Evolutionary conservation across 352 stramenopile genomes (phyloP).

Genomic region (Phytophthora citrophthora): DNA sequence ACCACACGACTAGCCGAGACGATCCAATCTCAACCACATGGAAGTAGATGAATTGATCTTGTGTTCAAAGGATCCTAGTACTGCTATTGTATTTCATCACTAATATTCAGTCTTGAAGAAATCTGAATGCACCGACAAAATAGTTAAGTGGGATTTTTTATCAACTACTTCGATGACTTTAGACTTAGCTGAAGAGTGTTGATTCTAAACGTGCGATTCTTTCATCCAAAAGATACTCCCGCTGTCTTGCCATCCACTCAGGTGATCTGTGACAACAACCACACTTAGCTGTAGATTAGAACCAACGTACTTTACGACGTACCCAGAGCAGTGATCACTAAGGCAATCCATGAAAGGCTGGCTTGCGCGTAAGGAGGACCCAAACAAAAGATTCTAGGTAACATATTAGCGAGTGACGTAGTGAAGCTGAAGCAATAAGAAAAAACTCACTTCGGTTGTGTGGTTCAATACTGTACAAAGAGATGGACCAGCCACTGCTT

Average conservation of each 20-base stretch:
- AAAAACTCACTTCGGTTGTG: constrained; percentile 51
- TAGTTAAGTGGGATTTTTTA: too few species aligned
- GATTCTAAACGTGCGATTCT: constrained; percentile 52
- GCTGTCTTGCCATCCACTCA: constrained; percentile 54
- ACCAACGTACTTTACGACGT: not conserved
- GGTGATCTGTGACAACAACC: constrained; percentile 32
- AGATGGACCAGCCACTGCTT: constrained; percentile 57
- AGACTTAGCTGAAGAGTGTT: constrained; percentile 34
- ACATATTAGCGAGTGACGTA: not conserved
- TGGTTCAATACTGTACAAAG: constrained; percentile 69
- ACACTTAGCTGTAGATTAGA: not conserved
- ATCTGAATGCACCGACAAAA: too few species aligned
- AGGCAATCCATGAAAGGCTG: constrained; percentile 64
- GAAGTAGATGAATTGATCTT: too few species aligned
- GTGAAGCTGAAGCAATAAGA: too few species aligned
- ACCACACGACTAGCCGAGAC: too few species aligned
- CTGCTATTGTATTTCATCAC: too few species aligned
- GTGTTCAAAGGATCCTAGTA: too few species aligned
- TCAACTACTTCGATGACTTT: too few species aligned
- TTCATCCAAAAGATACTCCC: constrained; percentile 46
- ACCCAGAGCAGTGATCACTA: constrained; percentile 54
- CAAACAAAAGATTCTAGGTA: constrained; percentile 50
- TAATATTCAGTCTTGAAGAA: too few species aligned
- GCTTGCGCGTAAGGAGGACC: constrained; percentile 53
- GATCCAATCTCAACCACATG: too few species aligned